Base-by-base conservation (phyloP, 2,329 filamentous ascomycete genomes). In the Diaporthe vexans region DNA sequence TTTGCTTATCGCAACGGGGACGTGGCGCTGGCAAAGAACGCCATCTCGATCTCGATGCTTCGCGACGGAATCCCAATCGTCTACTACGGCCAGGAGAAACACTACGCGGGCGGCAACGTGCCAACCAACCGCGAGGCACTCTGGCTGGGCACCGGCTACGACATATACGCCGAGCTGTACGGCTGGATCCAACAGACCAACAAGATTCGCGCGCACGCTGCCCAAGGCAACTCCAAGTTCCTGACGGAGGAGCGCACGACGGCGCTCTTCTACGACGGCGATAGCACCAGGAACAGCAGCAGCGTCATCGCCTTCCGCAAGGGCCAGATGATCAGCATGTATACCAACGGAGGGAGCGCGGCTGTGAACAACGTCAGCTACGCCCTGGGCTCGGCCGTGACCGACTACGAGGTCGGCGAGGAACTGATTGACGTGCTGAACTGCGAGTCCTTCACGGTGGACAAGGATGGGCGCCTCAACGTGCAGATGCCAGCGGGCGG, bases 1-100 rank as follows among this genome's bases (percentile, higher is more conserved):
- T 87, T 88, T 78, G 77, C 84, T 8, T 85, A 84, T 8, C 79
- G 85, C 57, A 88, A 84, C 0, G 74, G 79, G 9, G 88, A 90
- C 78, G 80, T 86, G 43, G 82, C 86, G 37, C 83, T 88, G 13
- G 86, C 85, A 57, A 86, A 88, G 79, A 91, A 90, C 76, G 83
- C 87, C 29, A 83, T 90, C 73, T 85, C 87, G 1, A 89, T 87
- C 79, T 88, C 84, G 3, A 85, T 91, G 73, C 84, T 91, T 46
- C 83, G 82, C 51, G 86, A 90, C 76, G 89, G 89, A 35, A 88
- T 91, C 61, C 89, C 89, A 0, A 89, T 91, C 78, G 82, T 90
- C 51, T 91, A 91, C 79, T 84, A 89, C 73, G 89, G 89, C 9
- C 88, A 91, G 78, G 89, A 91, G 79, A 89, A 91, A 21, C 63